phyloP scores from a whole-genome alignment of 2,329 filamentous ascomycete species.

The Colletotrichum liriopes region DNA sequence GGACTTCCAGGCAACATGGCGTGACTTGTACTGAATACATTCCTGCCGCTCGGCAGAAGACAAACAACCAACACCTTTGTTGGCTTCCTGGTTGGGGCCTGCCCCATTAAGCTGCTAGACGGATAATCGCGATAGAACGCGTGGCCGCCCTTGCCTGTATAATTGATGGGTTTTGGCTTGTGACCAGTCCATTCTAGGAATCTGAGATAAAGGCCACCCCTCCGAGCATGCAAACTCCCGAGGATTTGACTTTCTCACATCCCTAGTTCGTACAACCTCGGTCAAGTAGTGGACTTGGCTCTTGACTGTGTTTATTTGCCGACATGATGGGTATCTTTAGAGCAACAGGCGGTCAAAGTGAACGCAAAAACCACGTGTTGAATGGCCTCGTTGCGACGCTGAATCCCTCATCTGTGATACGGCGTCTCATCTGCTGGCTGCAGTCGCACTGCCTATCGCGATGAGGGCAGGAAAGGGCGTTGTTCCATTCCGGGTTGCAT shows the following conservation, averaged over 20 bases:
- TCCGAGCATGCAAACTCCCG: not conserved
- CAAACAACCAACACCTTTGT: not conserved
- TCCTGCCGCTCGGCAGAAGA: not conserved
- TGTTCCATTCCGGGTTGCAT: not conserved
- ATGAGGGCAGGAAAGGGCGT: not conserved
- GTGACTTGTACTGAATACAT: conserved; percentile 4
- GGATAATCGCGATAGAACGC: not conserved
- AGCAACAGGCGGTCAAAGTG: not conserved
- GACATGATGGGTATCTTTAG: not conserved
- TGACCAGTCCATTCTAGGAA: not conserved
- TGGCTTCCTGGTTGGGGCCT: too few relatives aligned
- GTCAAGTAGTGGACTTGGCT: conserved; percentile 23
- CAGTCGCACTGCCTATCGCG: not conserved
- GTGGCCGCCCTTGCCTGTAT: not conserved
- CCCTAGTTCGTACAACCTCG: not conserved
- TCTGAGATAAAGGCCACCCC: not conserved
- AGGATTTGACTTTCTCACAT: not conserved
- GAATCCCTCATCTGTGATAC: not conserved
- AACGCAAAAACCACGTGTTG: not conserved
- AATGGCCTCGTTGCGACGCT: too few relatives aligned
- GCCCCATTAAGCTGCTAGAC: not conserved
- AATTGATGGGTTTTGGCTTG: not conserved
- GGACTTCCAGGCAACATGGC: not conserved
- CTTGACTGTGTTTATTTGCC: not conserved
- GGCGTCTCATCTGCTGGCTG: not conserved